Base-by-base conservation (phyloP, 2,329 filamentous ascomycete species). In the Lasiodiplodia theobromae region DNA sequence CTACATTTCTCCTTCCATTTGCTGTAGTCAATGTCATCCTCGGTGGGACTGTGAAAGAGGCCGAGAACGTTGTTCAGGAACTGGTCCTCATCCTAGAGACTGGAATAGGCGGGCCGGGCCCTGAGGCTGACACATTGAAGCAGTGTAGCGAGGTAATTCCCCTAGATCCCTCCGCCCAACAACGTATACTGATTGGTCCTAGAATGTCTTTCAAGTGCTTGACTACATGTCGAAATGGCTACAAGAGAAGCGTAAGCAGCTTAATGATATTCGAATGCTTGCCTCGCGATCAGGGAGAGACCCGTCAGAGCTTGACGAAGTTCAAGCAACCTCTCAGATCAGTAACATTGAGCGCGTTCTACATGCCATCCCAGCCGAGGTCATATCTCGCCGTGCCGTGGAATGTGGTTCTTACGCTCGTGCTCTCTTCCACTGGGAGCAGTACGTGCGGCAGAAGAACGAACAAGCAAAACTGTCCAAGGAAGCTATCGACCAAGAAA, bases 141-240 rank as follows among this genome's bases (percentile, higher is more conserved):
- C 85, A 92, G 65, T 97, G 92, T 77, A 97, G 93, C 75, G 94
- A 98, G 84, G 93, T 93, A 83, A 82, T 86, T 23, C 6, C 65
- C 4, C 25, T 5, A 62, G 62, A 23, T n/a, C 56, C 4, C 23
- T 25, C 23, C 12, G 18, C 21, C 7, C 44, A 47, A 10, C 7
- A 11, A n/a, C n/a, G n/a, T n/a, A n/a, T 47, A 40, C 74, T 80
- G 47, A 80, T 67, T n/a, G 3, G 18, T 64, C 40, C 25, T 68
- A 96, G 92, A 93, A 92, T 68, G 90, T 97, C 2, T 99, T 99
- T 77, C 88, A 91, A 57, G 88, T 96, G 4, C 85, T 99, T 0
- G 96, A 99, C 78, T 98, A 99, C 77, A 87, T 95, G 70, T 94
- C 93, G 75, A 87, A 91, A 71, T 99, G 95, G 94, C 83, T 96